Conservation (phyloP, 345 rosid species). For the Rubroshorea leprosula region DNA sequence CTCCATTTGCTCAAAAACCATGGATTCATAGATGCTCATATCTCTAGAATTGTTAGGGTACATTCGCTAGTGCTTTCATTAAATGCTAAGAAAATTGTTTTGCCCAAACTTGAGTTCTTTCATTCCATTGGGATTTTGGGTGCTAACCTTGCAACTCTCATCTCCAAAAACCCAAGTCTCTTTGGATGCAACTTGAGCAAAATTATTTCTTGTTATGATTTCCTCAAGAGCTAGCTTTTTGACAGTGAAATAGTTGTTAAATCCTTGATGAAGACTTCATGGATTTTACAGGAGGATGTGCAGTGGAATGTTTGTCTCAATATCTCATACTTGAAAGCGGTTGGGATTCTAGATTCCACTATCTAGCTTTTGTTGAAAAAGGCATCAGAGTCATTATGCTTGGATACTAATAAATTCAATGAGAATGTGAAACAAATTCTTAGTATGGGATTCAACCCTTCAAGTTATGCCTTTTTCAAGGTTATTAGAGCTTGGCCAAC, state of each 20-base stretch:
- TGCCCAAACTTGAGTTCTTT: neutral
- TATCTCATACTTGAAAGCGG: neutral
- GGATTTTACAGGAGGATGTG: neutral
- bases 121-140: neutral
- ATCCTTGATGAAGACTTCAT: neutral
- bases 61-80: neutral
- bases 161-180: neutral
- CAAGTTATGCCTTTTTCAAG: neutral
- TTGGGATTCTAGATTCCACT: neutral
- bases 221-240: neutral
- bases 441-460: neutral
- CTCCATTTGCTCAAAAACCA: neutral
- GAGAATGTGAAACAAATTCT: neutral
- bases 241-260: neutral
- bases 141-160: neutral
- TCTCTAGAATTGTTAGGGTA: neutral
- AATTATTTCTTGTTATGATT: neutral
- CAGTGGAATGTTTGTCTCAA: neutral
- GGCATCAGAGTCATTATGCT: neutral
- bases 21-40: neutral
- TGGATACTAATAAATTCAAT: neutral
- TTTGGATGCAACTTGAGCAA: neutral
- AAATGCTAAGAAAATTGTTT: neutral
- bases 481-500: neutral
- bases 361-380: neutral